A percentile compares a stretch with the other conserved stretches of the same genome.
Evolutionary conservation across 495 filamentous ascomycete species (phyloP).

Genomic region (Lophiotrema nucula): DNA sequence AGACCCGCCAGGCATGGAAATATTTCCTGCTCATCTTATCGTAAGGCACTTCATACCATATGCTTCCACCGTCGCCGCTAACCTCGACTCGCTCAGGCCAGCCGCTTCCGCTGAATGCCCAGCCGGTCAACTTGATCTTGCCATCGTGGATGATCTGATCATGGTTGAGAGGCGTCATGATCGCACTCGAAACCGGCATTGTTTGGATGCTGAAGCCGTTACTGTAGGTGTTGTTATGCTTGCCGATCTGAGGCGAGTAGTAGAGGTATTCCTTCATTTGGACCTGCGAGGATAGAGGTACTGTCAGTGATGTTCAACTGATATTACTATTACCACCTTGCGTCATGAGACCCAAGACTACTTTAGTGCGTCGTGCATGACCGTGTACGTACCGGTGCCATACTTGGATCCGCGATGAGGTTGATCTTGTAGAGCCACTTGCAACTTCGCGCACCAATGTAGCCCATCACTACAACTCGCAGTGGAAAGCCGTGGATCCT

Average conservation of each 20-base stretch:
- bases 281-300: too few species aligned
- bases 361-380: too few species aligned
- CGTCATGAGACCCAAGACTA: too few species aligned
- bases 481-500: constrained; percentile 65
- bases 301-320: too few species aligned
- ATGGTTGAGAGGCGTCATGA: constrained; percentile 55
- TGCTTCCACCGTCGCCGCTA: constrained; percentile 54
- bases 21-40: constrained; percentile 55
- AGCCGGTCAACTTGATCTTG: constrained; percentile 52
- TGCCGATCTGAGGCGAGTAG: constrained; percentile 59
- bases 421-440: constrained; percentile 61
- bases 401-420: constrained; percentile 47
- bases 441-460: constrained; percentile 57
- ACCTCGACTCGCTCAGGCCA: constrained; percentile 62
- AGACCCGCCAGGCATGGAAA: constrained; percentile 55
- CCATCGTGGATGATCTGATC: constrained; percentile 56
- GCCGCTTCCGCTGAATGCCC: constrained; percentile 62
- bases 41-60: constrained; percentile 57
- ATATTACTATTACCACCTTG: too few species aligned
- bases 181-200: constrained; percentile 62
- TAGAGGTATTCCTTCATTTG: constrained; percentile 58
- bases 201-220: constrained; percentile 62
- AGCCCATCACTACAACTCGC: constrained; percentile 61
- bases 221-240: constrained; percentile 55
- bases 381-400: constrained; percentile 41